Conservation (phyloP, 2,329 filamentous ascomycete genomes). For the Cercospora sp. region DNA sequence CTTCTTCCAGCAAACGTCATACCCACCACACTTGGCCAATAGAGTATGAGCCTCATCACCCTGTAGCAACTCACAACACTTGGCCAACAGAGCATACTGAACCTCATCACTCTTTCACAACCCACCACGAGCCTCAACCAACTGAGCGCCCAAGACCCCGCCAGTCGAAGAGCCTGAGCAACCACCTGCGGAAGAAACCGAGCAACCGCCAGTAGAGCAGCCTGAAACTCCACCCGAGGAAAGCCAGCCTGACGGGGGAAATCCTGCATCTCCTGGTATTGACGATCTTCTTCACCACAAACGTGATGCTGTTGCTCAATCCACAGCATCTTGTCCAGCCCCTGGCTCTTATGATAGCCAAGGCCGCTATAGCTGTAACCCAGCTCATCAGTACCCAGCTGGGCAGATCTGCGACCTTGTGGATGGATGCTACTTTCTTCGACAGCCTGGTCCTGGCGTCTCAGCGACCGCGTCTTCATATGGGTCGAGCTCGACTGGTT, state of each 20-base stretch:
- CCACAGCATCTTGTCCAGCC: slow-evolving; percentile 9
- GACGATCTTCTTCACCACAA: neutral
- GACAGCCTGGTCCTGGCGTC: neutral
- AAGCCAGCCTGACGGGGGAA: neutral
- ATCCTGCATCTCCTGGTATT: neutral
- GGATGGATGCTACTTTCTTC: slow-evolving; percentile 11
- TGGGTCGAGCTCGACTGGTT: neutral
- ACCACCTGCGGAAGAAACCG: neutral
- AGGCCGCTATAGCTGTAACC: slow-evolving; percentile 28
- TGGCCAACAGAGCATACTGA: neutral
- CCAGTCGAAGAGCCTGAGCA: neutral
- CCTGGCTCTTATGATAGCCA: slow-evolving; percentile 7
- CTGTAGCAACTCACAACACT: neutral
- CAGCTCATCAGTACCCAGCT: slow-evolving; percentile 29
- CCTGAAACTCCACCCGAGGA: neutral
- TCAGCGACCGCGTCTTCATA: neutral
- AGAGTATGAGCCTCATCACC: neutral
- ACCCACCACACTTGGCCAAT: neutral
- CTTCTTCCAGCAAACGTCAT: neutral
- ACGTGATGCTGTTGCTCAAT: neutral
- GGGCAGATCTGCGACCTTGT: slow-evolving; percentile 24
- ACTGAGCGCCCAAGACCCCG: neutral
- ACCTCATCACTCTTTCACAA: neutral
- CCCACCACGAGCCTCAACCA: neutral
- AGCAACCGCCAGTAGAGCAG: neutral